phyloP scores from a whole-genome alignment of 768 basidiomycete species.

The Rhodotorula paludigena region DNA sequence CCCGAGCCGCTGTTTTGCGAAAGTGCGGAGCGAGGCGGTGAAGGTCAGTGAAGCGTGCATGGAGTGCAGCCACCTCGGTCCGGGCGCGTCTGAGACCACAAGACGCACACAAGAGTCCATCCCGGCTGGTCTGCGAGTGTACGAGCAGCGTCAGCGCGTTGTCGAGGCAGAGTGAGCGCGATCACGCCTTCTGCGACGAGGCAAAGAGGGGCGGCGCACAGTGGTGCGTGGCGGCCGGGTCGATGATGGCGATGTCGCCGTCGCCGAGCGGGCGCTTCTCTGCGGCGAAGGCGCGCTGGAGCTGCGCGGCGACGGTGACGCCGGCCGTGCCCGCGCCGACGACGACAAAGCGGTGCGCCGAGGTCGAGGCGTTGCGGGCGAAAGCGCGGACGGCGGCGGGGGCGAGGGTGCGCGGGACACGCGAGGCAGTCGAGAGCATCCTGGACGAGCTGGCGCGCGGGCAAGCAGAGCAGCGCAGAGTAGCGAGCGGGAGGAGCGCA shows the following conservation, averaged over 20 bases:
- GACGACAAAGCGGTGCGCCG: slow-evolving; percentile 62
- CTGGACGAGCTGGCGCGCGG: too few relatives aligned
- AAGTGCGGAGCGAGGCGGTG: not conserved
- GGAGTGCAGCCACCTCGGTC: too few relatives aligned
- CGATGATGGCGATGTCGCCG: slow-evolving; percentile 81
- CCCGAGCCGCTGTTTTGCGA: slow-evolving; percentile 66
- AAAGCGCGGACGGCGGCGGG: not conserved
- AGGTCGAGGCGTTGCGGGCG: slow-evolving; percentile 41
- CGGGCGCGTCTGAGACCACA: too few relatives aligned
- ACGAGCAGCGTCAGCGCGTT: slow-evolving; percentile 7
- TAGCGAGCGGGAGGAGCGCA: not conserved
- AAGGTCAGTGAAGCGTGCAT: not conserved
- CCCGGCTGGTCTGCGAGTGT: slow-evolving; percentile 61
- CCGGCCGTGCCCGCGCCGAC: slow-evolving; percentile 71
- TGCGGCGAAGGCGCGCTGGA: slow-evolving; percentile 70
- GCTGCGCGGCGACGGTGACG: slow-evolving; percentile 75
- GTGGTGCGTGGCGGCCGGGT: slow-evolving; percentile 73
- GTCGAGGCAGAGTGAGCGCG: not conserved
- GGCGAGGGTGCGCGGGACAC: not conserved
- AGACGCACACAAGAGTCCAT: slow-evolving; percentile 59
- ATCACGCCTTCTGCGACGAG: not conserved
- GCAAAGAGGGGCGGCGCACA: slow-evolving; percentile 56
- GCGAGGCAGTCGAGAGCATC: slow-evolving; percentile 9
- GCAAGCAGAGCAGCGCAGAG: too few relatives aligned
- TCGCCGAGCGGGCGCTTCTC: slow-evolving; percentile 63